Percentiles rank a stretch among this genome's conserved stretches.
These are phyloP conservation scores for Linnemannia schmuckeri DNA, from an alignment of 192 early-diverging fungal species.

Conservation along the genomic window DNA sequence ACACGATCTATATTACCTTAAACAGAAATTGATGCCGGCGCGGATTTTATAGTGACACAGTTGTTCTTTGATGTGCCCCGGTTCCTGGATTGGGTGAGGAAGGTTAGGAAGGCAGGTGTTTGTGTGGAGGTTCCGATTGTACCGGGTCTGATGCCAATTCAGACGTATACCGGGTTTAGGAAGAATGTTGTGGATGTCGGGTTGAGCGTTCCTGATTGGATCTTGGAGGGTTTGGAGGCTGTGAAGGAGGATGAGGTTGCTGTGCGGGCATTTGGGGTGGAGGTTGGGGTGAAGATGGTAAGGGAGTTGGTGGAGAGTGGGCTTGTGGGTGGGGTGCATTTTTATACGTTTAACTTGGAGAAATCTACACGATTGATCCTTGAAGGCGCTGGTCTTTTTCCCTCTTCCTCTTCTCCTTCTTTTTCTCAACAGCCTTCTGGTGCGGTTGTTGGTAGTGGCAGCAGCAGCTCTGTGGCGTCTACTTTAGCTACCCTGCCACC, in stretches of 20 bases:
- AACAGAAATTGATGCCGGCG: constrained; percentile 91
- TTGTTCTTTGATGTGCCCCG: constrained; percentile 90
- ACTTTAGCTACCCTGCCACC: neutral
- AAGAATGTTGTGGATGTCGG: constrained; percentile 73
- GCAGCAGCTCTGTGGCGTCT: neutral
- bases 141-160: constrained; percentile 94
- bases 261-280: constrained; percentile 90
- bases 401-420: constrained; percentile 77
- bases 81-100: constrained; percentile 82
- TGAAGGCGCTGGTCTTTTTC: constrained; percentile 71
- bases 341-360: constrained; percentile 95
- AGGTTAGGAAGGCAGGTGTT: constrained; percentile 63
- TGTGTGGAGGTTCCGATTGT: constrained; percentile 86
- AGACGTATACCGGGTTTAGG: constrained; percentile 89
- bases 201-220: constrained; percentile 77
- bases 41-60: constrained; percentile 95
- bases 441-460: neutral
- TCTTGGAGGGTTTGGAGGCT: constrained; percentile 82
- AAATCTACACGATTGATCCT: constrained; percentile 83
- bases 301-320: constrained; percentile 59
- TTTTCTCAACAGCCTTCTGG: neutral
- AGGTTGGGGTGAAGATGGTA: constrained; percentile 80
- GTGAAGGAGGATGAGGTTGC: constrained; percentile 95
- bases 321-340: constrained; percentile 81
- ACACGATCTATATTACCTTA: constrained; percentile 80